These are phyloP conservation scores for Pugionium cornutum DNA, from an alignment of 345 rosid species.

Conservation along the genomic window DNA sequence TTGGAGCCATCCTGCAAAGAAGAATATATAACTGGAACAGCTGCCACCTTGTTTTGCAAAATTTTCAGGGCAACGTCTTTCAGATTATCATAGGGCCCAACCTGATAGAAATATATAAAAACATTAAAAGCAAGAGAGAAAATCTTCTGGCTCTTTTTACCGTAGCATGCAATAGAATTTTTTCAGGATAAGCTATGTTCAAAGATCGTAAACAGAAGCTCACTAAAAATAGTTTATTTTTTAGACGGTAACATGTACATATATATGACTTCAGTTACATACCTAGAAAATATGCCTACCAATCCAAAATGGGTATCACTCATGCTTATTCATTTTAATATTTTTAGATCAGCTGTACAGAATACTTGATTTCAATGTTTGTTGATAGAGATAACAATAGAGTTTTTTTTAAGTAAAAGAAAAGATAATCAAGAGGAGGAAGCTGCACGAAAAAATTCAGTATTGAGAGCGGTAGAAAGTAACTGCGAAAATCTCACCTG, in stretches of 20 bases:
- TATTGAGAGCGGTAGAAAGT: slow-evolving; percentile 6
- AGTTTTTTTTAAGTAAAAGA: background rate
- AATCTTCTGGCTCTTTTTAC: slow-evolving; percentile 5
- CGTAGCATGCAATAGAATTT: slow-evolving; percentile 23
- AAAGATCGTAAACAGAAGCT: slow-evolving; percentile 8
- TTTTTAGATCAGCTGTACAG: background rate
- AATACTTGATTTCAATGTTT: background rate
- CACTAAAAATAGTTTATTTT: background rate
- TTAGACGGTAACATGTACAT: background rate
- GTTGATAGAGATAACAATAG: background rate
- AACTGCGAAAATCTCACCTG: slow-evolving; percentile 49
- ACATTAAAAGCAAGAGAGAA: slow-evolving; percentile 24
- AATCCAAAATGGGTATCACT: slow-evolving; percentile 18
- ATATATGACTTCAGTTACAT: background rate
- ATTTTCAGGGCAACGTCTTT: slow-evolving; percentile 81
- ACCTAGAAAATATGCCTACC: slow-evolving; percentile 9
- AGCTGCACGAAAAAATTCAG: background rate
- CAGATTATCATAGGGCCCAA: slow-evolving; percentile 83
- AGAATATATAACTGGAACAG: slow-evolving; percentile 71
- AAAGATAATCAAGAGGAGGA: slow-evolving; percentile 3
- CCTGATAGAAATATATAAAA: slow-evolving; percentile 52
- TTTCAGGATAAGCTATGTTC: slow-evolving; percentile 15
- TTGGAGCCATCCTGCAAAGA: slow-evolving; percentile 58
- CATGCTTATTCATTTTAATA: slow-evolving; percentile 19
- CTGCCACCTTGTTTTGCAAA: slow-evolving; percentile 75